Evolutionary conservation across 2,329 filamentous ascomycete species (phyloP), one percentile per base, ranked within the genome.

Genomic region (Karstenula rhodostoma): DNA sequence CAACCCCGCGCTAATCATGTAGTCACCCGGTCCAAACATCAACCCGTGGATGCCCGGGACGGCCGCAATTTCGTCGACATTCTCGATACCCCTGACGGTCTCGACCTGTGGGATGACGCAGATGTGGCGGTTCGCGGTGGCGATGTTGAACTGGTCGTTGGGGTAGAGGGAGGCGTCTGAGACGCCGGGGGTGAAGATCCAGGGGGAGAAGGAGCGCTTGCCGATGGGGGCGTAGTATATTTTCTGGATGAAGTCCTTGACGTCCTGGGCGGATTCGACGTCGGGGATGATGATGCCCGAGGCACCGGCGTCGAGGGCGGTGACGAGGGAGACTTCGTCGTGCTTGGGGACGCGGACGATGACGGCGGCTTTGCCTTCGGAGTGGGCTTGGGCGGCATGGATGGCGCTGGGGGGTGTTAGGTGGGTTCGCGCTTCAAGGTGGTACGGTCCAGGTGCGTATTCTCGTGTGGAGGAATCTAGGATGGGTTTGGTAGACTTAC

Each of bases 21-120:
- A 72, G 35, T 72, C 70, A 15, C 70, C 69, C 1, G 65, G 67
- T 1, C 67, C 69, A 48, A 72, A 72, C 70, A 73, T 72, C n/a
- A 73, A 44, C 10, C 60, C 69, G 3, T 63, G 53, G 2, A 73
- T 59, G n/a, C 70, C 71, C 3, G 60, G 61, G 2, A 72, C 68
- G 5, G 67, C 68, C n/a, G 70, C 68, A 43, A 71, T 73, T 35
- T 70, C 68, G 4, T 73, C 64, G 5, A 55, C 57, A n/a, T 72
- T 72, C 52, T 67, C 69, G 8, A 73, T 40, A 1, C 71, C 71
- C 47, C 69, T 68, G 3, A 71, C 55, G 0, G 66, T 67, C 57
- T 73, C 71, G 51, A 73, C 67, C 47, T 73, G 71, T 0, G 69
- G 66, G 35, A 72, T 71, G 33, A 72, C 60, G 27, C 67, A 70